A percentile compares a stretch with the other conserved stretches of the same genome.
Conservation (phyloP, 768 basidiomycete genomes). For the Lactifluus pinguis region DNA sequence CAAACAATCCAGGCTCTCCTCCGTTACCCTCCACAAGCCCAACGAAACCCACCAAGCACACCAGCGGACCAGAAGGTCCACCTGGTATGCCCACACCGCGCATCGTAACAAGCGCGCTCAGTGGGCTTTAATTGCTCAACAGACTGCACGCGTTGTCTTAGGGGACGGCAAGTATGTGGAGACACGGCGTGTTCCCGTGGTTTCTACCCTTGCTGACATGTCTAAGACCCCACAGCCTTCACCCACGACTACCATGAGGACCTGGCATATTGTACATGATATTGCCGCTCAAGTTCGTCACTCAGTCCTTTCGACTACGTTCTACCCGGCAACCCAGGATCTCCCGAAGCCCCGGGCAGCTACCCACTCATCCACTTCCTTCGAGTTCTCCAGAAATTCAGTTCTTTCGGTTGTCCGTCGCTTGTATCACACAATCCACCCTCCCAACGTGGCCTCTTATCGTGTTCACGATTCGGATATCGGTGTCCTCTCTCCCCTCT, state of each 20-base stretch:
- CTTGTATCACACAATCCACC: constrained; percentile 1
- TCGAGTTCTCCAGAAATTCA: constrained; percentile 15
- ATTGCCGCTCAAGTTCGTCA: constrained; percentile 12
- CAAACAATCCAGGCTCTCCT: not conserved
- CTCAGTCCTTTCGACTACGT: constrained; percentile 6
- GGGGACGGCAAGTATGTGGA: constrained; percentile 20
- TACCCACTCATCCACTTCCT: not conserved
- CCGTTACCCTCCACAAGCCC: not conserved
- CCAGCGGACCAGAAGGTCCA: not conserved
- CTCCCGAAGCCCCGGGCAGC: not conserved
- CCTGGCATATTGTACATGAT: constrained; percentile 19
- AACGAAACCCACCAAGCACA: not conserved
- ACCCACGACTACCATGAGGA: constrained; percentile 2
- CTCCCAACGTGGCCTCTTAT: not conserved
- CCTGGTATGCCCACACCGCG: constrained; percentile 9
- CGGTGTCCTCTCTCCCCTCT: constrained; percentile 10
- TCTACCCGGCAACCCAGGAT: constrained; percentile 8
- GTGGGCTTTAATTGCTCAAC: constrained; percentile 16
- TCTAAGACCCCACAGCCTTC: constrained; percentile 13
- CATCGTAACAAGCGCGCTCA: constrained; percentile 12
- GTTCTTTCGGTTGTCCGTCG: constrained; percentile 15
- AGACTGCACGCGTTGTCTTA: constrained; percentile 14
- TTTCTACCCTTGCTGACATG: constrained; percentile 14
- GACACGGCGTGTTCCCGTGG: constrained; percentile 16
- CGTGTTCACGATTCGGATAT: constrained; percentile 2